These are phyloP conservation scores for Nannochloropsis salina DNA, from an alignment of 108 stramenopile genomes.

Conservation along the genomic window DNA sequence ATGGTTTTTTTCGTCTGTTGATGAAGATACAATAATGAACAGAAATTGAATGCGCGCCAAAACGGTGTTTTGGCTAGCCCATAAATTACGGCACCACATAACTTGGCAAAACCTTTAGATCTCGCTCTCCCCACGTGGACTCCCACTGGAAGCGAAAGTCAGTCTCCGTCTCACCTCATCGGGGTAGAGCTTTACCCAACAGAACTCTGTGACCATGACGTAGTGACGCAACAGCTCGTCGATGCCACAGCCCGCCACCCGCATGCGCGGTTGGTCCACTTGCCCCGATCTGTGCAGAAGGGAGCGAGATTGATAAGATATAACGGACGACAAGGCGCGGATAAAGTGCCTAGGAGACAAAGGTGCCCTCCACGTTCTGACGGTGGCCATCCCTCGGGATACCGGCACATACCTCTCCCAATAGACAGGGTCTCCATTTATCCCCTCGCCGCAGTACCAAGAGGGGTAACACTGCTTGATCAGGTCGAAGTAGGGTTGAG, in stretches of 20 bases:
- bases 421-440: constrained; percentile 21
- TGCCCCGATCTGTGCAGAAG: not conserved
- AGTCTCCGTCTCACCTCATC: not conserved
- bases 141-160: too few relatives aligned
- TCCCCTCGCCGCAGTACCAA: constrained; percentile 26
- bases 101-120: too few relatives aligned
- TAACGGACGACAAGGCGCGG: not conserved
- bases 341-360: too few relatives aligned
- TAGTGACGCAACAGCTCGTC: constrained; percentile 18
- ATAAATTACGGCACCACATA: too few relatives aligned
- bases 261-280: constrained; percentile 1
- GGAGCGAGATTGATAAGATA: not conserved
- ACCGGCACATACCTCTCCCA: constrained; percentile 26
- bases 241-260: constrained; percentile 18
- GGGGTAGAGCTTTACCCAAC: not conserved
- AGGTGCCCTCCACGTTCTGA: too few relatives aligned
- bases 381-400: not conserved
- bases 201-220: constrained; percentile 21
- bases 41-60: not conserved
- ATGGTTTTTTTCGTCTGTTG: constrained; percentile 28
- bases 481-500: constrained; percentile 28
- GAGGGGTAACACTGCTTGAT: constrained; percentile 31
- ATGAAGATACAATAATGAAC: constrained; percentile 6
- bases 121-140: not conserved
- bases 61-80: too few relatives aligned